Conservation (phyloP, 805 yeast genomes). For the Limtongozyma cylindracea region DNA sequence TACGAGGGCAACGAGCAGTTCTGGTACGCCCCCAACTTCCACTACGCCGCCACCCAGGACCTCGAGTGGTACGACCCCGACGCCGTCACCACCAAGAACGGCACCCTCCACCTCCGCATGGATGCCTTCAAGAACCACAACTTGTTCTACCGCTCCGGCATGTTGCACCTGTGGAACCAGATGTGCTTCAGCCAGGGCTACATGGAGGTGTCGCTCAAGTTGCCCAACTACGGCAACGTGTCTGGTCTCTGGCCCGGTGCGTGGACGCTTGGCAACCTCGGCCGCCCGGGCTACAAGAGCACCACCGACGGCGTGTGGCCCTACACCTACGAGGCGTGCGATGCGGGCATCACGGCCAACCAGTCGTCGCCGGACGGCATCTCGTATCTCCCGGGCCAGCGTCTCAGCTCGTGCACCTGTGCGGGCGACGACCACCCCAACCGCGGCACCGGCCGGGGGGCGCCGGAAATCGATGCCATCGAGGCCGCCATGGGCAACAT, state of each 20-base stretch:
- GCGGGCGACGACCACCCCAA: conserved; percentile 12
- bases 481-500: no score
- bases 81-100: conserved; percentile 13
- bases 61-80: conserved; percentile 20
- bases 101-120: conserved; percentile 10
- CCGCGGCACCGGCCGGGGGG: conserved; percentile 12
- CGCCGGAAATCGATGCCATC: conserved; percentile 8
- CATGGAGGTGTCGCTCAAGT: conserved; percentile 7
- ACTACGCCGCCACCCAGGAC: conserved; percentile 16
- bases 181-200: conserved; percentile 11
- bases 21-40: conserved; percentile 13
- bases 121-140: conserved; percentile 7
- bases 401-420: conserved; percentile 9
- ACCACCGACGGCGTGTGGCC: conserved; percentile 15
- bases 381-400: conserved; percentile 12
- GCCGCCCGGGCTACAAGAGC: conserved; percentile 11
- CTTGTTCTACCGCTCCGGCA: conserved; percentile 7
- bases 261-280: conserved; percentile 14
- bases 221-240: conserved; percentile 9
- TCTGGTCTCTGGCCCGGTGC: conserved; percentile 14
- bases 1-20: conserved; percentile 19
- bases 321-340: conserved; percentile 11
- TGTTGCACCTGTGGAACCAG: conserved; percentile 15
- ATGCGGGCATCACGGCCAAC: conserved; percentile 12
- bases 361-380: conserved; percentile 14